A percentile compares a stretch with the other conserved stretches of the same genome.
These are phyloP conservation scores for Coemansia sp. DNA, from an alignment of 192 early-diverging fungal species.

Conservation along the genomic window DNA sequence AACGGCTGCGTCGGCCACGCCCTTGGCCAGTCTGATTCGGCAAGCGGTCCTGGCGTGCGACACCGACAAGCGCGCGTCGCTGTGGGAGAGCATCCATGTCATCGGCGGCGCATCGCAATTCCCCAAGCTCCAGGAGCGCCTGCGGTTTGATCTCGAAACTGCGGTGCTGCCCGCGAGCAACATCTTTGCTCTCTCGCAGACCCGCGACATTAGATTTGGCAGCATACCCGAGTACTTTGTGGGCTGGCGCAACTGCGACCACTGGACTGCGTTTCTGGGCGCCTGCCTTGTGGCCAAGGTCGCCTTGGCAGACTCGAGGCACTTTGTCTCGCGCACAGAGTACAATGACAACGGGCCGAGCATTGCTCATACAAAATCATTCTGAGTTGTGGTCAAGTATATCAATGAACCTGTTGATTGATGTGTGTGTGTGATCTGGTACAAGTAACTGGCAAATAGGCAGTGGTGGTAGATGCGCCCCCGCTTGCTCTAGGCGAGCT, in stretches of 20 bases:
- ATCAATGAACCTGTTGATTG: not conserved
- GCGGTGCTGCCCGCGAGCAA: constrained; percentile 69
- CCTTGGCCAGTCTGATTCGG: constrained; percentile 52
- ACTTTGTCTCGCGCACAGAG: constrained; percentile 74
- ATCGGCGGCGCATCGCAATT: constrained; percentile 70
- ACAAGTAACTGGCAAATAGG: not conserved
- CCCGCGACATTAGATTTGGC: constrained; percentile 72
- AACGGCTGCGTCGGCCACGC: constrained; percentile 25
- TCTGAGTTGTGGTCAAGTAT: not conserved
- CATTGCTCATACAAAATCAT: constrained; percentile 62
- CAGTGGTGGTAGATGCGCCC: not conserved
- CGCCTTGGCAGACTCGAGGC: constrained; percentile 58
- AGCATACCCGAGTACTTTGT: constrained; percentile 86
- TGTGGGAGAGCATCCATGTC: constrained; percentile 83
- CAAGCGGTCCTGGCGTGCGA: constrained; percentile 61
- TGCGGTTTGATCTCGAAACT: constrained; percentile 66
- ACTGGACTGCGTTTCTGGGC: constrained; percentile 74
- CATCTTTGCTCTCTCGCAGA: constrained; percentile 78
- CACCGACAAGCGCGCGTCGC: constrained; percentile 63
- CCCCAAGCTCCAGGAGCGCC: constrained; percentile 42
- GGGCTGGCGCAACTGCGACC: constrained; percentile 60
- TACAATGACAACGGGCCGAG: constrained; percentile 89
- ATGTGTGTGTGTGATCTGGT: not conserved
- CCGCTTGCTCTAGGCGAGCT: constrained; percentile 41
- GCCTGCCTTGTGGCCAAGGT: constrained; percentile 85